Conservation (phyloP, 306 rosid genomes). For the Ammopiptanthus mongolicus region DNA sequence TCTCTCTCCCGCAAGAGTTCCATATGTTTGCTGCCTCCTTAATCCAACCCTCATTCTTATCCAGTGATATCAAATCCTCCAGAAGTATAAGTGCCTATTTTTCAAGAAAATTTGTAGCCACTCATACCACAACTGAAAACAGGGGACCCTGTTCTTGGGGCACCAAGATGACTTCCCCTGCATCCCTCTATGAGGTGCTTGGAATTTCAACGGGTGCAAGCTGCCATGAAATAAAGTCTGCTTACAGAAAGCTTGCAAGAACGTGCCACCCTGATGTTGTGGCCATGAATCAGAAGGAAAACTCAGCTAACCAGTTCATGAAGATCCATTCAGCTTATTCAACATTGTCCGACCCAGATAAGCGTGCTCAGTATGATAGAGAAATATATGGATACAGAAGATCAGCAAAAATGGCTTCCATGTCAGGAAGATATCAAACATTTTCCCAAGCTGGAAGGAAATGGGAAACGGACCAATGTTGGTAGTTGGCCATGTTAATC, state of each 20-base stretch:
- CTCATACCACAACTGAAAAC: conserved; percentile 6
- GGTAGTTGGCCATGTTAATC: conserved; percentile 34
- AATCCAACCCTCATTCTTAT: neutral
- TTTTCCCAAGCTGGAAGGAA: conserved; percentile 26
- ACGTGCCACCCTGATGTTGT: conserved; percentile 70
- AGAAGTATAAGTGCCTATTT: neutral
- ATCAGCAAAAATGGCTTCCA: conserved; percentile 2
- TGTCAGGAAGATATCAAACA: conserved; percentile 30
- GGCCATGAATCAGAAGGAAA: conserved; percentile 50
- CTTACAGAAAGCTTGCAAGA: conserved; percentile 67
- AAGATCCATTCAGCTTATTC: conserved; percentile 58
- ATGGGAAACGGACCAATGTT: conserved; percentile 86
- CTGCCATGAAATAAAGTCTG: conserved; percentile 48
- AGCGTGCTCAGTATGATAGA: conserved; percentile 55
- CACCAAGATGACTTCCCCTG: conserved; percentile 30
- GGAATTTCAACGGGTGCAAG: conserved; percentile 57
- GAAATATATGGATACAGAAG: conserved; percentile 10
- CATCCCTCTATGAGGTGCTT: conserved; percentile 62
- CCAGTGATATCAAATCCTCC: neutral
- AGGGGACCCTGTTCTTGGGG: conserved; percentile 1
- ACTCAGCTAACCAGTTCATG: conserved; percentile 52
- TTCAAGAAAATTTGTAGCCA: neutral
- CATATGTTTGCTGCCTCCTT: neutral
- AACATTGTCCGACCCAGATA: conserved; percentile 64
- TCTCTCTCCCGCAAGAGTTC: neutral